A percentile compares a stretch with the other conserved stretches of the same genome.
Conservation (phyloP, 2,329 filamentous ascomycete species). For the Gyromitra esculenta region DNA sequence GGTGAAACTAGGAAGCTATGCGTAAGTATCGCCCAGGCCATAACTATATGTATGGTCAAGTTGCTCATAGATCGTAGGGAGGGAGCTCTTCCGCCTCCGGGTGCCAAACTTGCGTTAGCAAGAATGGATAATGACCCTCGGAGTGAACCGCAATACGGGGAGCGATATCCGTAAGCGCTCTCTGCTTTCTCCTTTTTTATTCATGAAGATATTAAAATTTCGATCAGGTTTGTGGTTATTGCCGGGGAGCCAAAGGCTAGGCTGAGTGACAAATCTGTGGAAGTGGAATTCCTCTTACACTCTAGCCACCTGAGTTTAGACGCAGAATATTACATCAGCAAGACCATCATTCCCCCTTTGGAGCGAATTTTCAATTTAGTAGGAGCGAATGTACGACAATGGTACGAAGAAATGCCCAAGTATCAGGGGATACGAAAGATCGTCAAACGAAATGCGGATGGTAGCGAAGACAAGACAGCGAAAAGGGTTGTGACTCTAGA, state of each 20-base stretch:
- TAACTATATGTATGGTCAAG: neutral
- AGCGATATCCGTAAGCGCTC: slow-evolving; percentile 75
- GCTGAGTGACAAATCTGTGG: slow-evolving; percentile 87
- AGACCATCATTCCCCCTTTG: slow-evolving; percentile 92
- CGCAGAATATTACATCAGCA: slow-evolving; percentile 94
- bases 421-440: slow-evolving; percentile 75
- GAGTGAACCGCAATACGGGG: slow-evolving; percentile 91
- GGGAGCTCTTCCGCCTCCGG: slow-evolving; percentile 80
- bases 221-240: slow-evolving; percentile 78
- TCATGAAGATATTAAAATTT: slow-evolving; percentile 1
- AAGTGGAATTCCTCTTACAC: slow-evolving; percentile 81
- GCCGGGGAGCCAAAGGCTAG: slow-evolving; percentile 85
- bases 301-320: slow-evolving; percentile 84
- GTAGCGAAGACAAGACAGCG: slow-evolving; percentile 50
- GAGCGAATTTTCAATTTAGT: slow-evolving; percentile 97
- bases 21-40: slow-evolving; percentile 24
- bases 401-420: slow-evolving; percentile 98
- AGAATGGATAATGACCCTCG: slow-evolving; percentile 87
- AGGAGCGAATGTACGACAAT: slow-evolving; percentile 85
- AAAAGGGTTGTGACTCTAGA: slow-evolving; percentile 69
- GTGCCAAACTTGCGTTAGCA: slow-evolving; percentile 85
- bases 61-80: slow-evolving; percentile 66
- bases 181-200: neutral
- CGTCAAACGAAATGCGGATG: slow-evolving; percentile 55
- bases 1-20: slow-evolving; percentile 86